Base-by-base conservation (phyloP, 2,329 filamentous ascomycete genomes). In the Neonectria magnoliae region DNA sequence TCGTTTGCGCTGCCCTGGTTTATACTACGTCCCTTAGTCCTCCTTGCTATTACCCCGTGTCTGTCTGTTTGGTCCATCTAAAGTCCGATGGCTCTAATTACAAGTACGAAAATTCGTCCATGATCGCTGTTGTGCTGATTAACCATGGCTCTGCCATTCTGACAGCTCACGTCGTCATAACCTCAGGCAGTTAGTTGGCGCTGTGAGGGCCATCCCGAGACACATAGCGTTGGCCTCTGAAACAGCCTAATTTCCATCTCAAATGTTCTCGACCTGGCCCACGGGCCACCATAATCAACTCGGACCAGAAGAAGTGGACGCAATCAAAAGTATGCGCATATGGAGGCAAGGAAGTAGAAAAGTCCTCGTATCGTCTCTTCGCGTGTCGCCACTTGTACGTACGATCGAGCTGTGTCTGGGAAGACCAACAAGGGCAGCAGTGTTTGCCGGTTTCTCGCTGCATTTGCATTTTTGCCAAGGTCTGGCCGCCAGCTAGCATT, bases 211-310 rank as follows among this genome's bases (percentile, higher is more conserved):
- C 45, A 52, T 59, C 42, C 38, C 56, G 61, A 59, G 61, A 59
- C 61, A 59, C 36, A 50, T 42, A 42, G 48, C 25, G 27, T 52
- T 16, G 14, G 22, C 53, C 45, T 66, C 58, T 74, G 72, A 74
- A 74, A 74, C 72, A 68, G 56, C 33, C 60, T 71, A 72, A 69
- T 71, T 63, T 71, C 64, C 47, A 51, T 57, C 18, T 22, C 31
- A 48, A 53, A 47, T 25, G n/a, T 41, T 60, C 22, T 29, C 57
- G 20, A 31, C 20, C 33, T 16, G 10, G 56, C 54, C 33, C 42
- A 65, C 53, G 54, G 45, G 29, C 61, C 61, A 59, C 51, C 56
- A 55, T n/a, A 33, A 16, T 33, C 31, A 31, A 44, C 54, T 45
- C n/a, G 20, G 20, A 27, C 45, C 55, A 31, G 55, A 47, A 44